Base-by-base conservation (phyloP, 169 alveolate genomes). In the Toxoplasma gondii region DNA sequence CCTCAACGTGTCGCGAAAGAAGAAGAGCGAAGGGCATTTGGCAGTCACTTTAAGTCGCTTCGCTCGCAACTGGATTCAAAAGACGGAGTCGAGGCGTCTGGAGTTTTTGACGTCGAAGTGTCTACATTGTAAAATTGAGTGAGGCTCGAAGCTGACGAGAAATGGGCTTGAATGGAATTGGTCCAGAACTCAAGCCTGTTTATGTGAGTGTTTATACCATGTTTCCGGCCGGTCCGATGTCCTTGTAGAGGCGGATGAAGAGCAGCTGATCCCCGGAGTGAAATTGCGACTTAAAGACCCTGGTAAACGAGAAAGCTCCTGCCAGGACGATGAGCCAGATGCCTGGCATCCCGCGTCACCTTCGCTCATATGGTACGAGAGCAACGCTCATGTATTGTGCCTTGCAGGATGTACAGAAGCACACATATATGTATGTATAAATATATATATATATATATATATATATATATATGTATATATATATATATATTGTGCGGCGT, bases 321-420 rank as follows among this genome's bases (percentile, higher is more conserved):
- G 9, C 29, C 43, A 29, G 86, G 27, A 24, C 49, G n/a, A 41
- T 1, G 86, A 78, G 86, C 86, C 86, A 31, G 86, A 78, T 12
- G 86, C 86, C 39, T 78, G 86, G 86, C 86, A 78, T n/a, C 86
- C 86, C 22, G 86, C 45, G 29, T n/a, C 86, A 0, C 86, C 86
- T 36, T 78, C 86, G 45, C 86, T 19, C 49, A 78, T 78, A 19
- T 31, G 86, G 86, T 78, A n/a, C 1, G 86, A 64, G 22, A 27
- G 74, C n/a, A 64, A 27, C 74, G n/a, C 31, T 19, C 58, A 12
- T 49, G 58, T 49, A n/a, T 17, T 69, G 9, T 4, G 36, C 81
- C n/a, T n/a, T 29, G 5, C 38, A 24, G 36, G 31, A 69, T 69
- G 19, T 69, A 69, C 19, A 69, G 5, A 69, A 10, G 19, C 19